These are phyloP conservation scores for Trichoderma virens DNA, from an alignment of 495 filamentous ascomycete species.

Conservation along the genomic window DNA sequence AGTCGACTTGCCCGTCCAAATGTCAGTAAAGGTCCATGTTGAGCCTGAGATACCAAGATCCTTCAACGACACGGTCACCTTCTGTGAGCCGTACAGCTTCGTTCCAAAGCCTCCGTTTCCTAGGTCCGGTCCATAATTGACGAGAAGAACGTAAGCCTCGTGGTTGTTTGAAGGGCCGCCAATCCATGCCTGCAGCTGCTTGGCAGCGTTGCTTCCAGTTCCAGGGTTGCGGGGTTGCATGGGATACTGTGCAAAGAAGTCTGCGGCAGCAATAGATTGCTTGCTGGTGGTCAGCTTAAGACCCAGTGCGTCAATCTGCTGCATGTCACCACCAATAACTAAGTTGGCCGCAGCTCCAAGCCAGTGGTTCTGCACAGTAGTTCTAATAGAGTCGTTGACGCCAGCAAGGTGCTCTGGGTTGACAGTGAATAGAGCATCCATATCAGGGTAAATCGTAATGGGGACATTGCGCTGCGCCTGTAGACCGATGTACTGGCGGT, in stretches of 20 bases:
- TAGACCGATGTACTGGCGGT: slow-evolving; percentile 23
- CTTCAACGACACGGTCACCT: slow-evolving; percentile 17
- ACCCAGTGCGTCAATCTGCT: slow-evolving; percentile 19
- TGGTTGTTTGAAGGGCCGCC: slow-evolving; percentile 19
- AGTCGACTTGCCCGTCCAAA: slow-evolving; percentile 18
- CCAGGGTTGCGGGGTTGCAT: slow-evolving; percentile 27
- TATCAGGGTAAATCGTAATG: slow-evolving; percentile 24
- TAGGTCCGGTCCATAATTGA: slow-evolving; percentile 24
- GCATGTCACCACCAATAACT: slow-evolving; percentile 23
- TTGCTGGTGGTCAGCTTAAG: slow-evolving; percentile 17
- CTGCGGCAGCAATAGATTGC: slow-evolving; percentile 16
- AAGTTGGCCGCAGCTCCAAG: slow-evolving; percentile 26
- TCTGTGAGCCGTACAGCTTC: slow-evolving; percentile 15
- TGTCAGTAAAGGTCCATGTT: slow-evolving; percentile 15
- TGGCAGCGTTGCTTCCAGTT: slow-evolving; percentile 17
- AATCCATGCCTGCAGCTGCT: slow-evolving; percentile 28
- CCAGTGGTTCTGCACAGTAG: slow-evolving; percentile 26
- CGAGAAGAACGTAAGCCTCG: slow-evolving; percentile 20
- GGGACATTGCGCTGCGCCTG: slow-evolving; percentile 17
- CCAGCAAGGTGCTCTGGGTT: slow-evolving; percentile 21
- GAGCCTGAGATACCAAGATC: slow-evolving; percentile 21
- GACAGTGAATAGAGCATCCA: slow-evolving; percentile 24
- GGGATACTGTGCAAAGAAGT: slow-evolving; percentile 19
- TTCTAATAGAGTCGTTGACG: slow-evolving; percentile 20
- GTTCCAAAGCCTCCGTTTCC: slow-evolving; percentile 20